phyloP scores from a whole-genome alignment of 176 grass and related monocot genomes.

The Oryza meridionalis region DNA sequence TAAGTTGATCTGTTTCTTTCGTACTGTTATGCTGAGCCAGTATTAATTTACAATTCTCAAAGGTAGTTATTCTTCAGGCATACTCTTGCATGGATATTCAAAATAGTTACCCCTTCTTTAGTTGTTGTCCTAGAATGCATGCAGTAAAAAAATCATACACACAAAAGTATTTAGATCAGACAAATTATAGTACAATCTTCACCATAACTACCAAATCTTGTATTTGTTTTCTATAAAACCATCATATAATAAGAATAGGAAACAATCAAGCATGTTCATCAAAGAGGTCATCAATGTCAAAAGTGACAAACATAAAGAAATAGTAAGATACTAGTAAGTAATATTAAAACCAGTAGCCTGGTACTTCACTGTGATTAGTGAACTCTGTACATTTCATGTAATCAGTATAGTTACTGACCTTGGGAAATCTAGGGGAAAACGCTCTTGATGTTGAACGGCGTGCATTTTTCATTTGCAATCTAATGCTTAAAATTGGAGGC shows the following conservation, averaged over 20 bases:
- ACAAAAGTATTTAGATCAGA: neutral
- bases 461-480: conserved; percentile 68
- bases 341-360: neutral
- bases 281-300: neutral
- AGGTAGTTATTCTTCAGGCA: conserved; percentile 12
- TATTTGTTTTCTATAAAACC: neutral
- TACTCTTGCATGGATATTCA: neutral
- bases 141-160: neutral
- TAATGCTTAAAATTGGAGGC: conserved; percentile 66
- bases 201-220: neutral
- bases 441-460: conserved; percentile 65
- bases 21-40: neutral
- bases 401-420: conserved; percentile 57
- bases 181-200: neutral
- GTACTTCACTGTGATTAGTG: conserved; percentile 6
- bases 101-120: neutral
- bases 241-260: neutral
- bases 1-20: conserved; percentile 21
- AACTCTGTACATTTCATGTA: conserved; percentile 15
- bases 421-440: conserved; percentile 88
- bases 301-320: neutral
- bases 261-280: neutral
- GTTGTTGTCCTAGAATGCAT: neutral
- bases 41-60: neutral
- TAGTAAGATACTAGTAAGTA: neutral